Evolutionary conservation across 352 stramenopile genomes (phyloP).

Genomic region (Phytophthora fragariae): DNA sequence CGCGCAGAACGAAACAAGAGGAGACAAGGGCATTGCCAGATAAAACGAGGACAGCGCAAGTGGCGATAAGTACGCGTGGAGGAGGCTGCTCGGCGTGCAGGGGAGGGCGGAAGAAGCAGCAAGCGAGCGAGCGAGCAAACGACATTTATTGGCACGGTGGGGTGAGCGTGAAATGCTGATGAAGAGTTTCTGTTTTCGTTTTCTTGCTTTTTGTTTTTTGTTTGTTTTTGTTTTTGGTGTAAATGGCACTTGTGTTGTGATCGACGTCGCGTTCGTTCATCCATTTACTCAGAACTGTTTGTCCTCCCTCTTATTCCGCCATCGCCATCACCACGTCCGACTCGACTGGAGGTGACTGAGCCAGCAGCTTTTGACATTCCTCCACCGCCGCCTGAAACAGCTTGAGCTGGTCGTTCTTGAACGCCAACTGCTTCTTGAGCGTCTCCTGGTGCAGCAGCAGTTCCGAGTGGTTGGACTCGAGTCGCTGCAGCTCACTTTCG

Average conservation of each 20-base stretch:
- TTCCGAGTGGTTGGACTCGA: constrained; percentile 69
- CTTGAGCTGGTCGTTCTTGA: constrained; percentile 54
- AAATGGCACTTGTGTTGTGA: constrained; percentile 38
- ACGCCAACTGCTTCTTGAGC: constrained; percentile 52
- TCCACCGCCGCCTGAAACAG: constrained; percentile 47
- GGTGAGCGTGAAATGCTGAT: constrained; percentile 40
- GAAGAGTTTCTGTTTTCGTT: constrained; percentile 37
- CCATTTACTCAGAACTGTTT: background rate
- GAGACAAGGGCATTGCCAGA: constrained; percentile 28
- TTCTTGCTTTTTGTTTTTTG: constrained; percentile 14
- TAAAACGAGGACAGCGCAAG: constrained; percentile 16
- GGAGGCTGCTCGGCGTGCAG: constrained; percentile 7
- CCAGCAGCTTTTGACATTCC: constrained; percentile 36
- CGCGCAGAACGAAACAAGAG: constrained; percentile 19
- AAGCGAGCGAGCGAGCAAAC: constrained; percentile 26
- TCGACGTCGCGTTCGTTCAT: constrained; percentile 27
- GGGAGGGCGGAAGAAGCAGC: constrained; percentile 4
- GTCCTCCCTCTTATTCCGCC: background rate
- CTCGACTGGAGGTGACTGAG: background rate
- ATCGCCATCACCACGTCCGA: constrained; percentile 14
- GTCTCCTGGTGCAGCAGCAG: constrained; percentile 65
- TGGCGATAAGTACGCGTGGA: constrained; percentile 15
- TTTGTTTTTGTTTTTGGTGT: constrained; percentile 26
- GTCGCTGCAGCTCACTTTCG: constrained; percentile 52
- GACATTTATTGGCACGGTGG: constrained; percentile 42